Base-by-base conservation (phyloP, 345 rosid species). In the Murraya koenigii region DNA sequence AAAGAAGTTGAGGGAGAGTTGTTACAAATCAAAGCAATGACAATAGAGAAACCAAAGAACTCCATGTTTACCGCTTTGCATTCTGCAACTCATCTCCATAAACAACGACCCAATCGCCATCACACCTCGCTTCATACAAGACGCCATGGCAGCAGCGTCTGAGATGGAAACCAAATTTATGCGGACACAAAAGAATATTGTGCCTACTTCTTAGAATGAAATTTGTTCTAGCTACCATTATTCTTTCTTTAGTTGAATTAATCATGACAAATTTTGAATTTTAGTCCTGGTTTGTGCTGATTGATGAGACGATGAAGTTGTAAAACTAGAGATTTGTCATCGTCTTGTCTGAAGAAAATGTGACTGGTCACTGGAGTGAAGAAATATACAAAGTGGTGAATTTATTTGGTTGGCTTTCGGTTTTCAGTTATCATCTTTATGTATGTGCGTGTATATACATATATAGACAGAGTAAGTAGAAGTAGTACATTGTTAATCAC, bases 1-100 rank as follows among this genome's bases (percentile, higher is more conserved):
- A 75, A 80, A 62, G 88, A 90, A 82, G 96, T 88, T 5, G 59
- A 84, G 52, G 87, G 87, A 33, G 66, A 66, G 8, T 69, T 91
- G 75, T 88, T 85, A 71, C 80, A 73, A 71, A 82, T 91, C 49
- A 86, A 82, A 61, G 81, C 78, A 36, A 82, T 83, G 32, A 81
- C 74, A 44, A 13, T 44, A 76, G 82, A 63, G 44, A 82, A 72
- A 71, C 36, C 47, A 59, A 80, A 79, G 72, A 77, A 69, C 67
- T 8, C 78, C 26, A 54, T 70, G 61, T 70, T 70, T 49, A 52
- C 0, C 39, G 0, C 80, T 33, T 60, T 79, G 35, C 67, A 26
- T 68, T 72, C 81, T 0, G 56, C 44, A 22, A 69, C 81, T 60
- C 55, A 65, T 35, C 75, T 19, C 26, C 62, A 39, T 26, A 35